These are phyloP conservation scores for Sanghuangporus weigelae DNA, from an alignment of 1,284 basidiomycete species.

Conservation along the genomic window DNA sequence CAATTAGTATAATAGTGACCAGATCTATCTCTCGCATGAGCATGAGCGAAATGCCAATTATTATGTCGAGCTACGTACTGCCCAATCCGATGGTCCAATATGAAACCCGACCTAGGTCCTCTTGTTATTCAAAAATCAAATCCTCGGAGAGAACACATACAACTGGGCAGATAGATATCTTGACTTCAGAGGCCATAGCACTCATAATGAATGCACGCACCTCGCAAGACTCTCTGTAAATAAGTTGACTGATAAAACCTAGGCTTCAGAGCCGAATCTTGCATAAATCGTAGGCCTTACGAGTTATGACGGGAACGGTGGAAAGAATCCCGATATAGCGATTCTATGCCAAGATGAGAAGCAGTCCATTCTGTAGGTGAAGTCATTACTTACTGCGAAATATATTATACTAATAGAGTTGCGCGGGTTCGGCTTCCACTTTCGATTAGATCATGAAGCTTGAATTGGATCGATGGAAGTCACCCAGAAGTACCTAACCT, in stretches of 20 bases:
- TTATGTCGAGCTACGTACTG: background rate
- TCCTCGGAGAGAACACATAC: too few species aligned
- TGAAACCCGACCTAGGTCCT: too few species aligned
- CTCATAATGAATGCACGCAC: background rate
- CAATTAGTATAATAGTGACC: background rate
- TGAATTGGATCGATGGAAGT: background rate
- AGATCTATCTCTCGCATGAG: background rate
- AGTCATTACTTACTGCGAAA: background rate
- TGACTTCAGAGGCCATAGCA: too few species aligned
- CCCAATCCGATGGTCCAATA: background rate
- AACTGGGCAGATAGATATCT: too few species aligned
- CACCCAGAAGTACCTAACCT: background rate
- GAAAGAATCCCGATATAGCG: background rate
- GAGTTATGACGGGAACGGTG: background rate
- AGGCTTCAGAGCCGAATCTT: background rate
- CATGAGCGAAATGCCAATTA: background rate
- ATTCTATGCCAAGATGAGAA: background rate
- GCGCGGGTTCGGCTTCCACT: background rate
- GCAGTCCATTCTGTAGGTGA: background rate
- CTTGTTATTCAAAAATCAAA: too few species aligned
- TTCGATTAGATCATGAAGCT: background rate
- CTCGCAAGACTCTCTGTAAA: background rate
- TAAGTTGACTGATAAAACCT: background rate
- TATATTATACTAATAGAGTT: background rate
- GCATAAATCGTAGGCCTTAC: background rate